Percentiles rank a stretch among this genome's conserved stretches.
Conservation (phyloP, 129 eudicot species). For the Escallonia rubra region DNA sequence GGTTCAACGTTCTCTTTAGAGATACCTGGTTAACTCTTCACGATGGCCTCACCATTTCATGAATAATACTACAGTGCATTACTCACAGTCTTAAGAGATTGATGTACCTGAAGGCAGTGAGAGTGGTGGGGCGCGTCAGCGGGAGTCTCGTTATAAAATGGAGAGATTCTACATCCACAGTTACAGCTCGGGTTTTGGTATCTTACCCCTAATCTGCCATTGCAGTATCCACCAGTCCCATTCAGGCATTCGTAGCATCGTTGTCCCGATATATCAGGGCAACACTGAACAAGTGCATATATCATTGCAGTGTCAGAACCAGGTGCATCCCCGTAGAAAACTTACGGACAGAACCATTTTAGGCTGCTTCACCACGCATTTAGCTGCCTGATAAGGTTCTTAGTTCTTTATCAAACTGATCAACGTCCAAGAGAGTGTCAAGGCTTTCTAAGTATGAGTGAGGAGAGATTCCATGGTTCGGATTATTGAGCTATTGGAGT, state of each 20-base stretch:
- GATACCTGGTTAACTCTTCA: too few relatives aligned
- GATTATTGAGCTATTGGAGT: constrained; percentile 22
- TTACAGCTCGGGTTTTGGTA: too few relatives aligned
- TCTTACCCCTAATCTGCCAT: too few relatives aligned
- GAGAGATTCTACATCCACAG: too few relatives aligned
- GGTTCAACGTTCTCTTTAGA: too few relatives aligned
- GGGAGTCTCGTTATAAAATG: too few relatives aligned
- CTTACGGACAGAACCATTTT: not conserved
- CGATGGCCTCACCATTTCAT: too few relatives aligned
- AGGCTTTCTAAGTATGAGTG: not conserved
- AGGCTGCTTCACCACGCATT: not conserved
- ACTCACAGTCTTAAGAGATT: too few relatives aligned
- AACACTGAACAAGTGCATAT: not conserved
- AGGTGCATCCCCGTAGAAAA: not conserved
- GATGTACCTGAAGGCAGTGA: too few relatives aligned
- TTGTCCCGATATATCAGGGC: not conserved
- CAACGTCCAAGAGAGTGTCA: not conserved
- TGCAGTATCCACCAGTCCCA: not conserved
- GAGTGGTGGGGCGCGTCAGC: too few relatives aligned
- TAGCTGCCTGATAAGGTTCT: constrained; percentile 7
- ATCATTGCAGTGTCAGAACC: not conserved
- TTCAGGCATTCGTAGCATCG: not conserved
- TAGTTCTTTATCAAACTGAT: constrained; percentile 11
- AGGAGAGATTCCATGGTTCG: not conserved
- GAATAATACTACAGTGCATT: too few relatives aligned